These are phyloP conservation scores for Lonicera japonica DNA, from an alignment of 129 eudicot species.

Conservation along the genomic window DNA sequence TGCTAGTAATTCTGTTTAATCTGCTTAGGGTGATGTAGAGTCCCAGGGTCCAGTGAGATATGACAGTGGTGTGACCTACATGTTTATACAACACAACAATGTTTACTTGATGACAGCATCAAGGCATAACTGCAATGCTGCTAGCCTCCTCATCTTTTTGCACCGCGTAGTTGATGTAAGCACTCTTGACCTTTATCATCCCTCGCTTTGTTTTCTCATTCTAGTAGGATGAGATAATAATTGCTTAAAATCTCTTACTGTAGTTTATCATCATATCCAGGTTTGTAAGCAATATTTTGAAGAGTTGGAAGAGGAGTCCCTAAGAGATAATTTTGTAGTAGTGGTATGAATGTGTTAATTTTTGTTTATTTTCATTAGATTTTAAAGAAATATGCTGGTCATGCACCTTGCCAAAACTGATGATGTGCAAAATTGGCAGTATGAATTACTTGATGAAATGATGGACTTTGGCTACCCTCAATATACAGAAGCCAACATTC, in stretches of 20 bases:
- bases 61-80: conserved; percentile 73
- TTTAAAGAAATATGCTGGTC: not conserved
- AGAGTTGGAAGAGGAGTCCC: conserved; percentile 86
- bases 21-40: conserved; percentile 48
- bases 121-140: conserved; percentile 77
- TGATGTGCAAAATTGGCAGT: conserved; percentile 30
- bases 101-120: conserved; percentile 76
- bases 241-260: not conserved
- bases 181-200: not conserved
- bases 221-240: not conserved
- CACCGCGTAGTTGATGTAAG: conserved; percentile 65
- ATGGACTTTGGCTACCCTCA: conserved; percentile 98
- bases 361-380: too few species aligned
- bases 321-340: conserved; percentile 88
- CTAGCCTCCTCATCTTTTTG: conserved; percentile 73
- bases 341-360: conserved; percentile 38
- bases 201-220: not conserved
- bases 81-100: conserved; percentile 82
- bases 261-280: conserved; percentile 13
- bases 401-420: conserved; percentile 2
- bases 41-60: conserved; percentile 66
- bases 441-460: conserved; percentile 90
- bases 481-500: conserved; percentile 77
- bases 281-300: conserved; percentile 76
- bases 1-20: not conserved